phyloP scores from a whole-genome alignment of 805 yeast genomes.

The Suhomyces xylopsoci region DNA sequence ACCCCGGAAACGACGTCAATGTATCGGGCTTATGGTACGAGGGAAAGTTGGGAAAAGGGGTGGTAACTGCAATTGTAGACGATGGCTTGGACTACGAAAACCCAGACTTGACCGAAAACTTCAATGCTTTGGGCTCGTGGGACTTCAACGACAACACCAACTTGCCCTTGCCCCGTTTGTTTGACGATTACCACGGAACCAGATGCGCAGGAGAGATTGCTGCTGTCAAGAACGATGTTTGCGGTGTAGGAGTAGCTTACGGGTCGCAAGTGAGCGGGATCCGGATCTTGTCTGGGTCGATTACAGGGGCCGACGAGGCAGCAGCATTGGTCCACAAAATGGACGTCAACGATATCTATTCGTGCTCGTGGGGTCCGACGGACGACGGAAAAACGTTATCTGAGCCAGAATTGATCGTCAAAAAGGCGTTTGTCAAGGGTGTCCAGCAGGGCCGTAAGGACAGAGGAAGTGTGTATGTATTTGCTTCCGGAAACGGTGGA shows the following conservation, averaged over 20 bases:
- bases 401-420: conserved; percentile 76
- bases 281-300: conserved; percentile 77
- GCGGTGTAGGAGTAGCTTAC: conserved; percentile 98
- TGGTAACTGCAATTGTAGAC: conserved; percentile 86
- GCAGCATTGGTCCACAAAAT: conserved; percentile 76
- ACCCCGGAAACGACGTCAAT: conserved; percentile 82
- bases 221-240: conserved; percentile 76
- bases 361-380: conserved; percentile 98
- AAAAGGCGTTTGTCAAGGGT: conserved; percentile 82
- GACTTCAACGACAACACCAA: conserved; percentile 79
- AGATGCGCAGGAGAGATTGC: conserved; percentile 98
- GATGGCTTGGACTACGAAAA: conserved; percentile 89
- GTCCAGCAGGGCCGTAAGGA: conserved; percentile 74
- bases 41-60: conserved; percentile 76
- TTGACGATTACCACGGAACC: conserved; percentile 91
- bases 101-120: conserved; percentile 68
- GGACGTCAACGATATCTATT: conserved; percentile 86
- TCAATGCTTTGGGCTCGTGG: conserved; percentile 80
- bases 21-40: conserved; percentile 82
- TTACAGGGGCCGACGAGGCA: conserved; percentile 88
- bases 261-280: conserved; percentile 84
- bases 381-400: conserved; percentile 88
- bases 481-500: conserved; percentile 96
- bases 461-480: conserved; percentile 87
- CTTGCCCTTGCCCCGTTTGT: conserved; percentile 75